Evolutionary conservation across 1,139 yeast species (phyloP).

Genomic region (Pichia sp.): DNA sequence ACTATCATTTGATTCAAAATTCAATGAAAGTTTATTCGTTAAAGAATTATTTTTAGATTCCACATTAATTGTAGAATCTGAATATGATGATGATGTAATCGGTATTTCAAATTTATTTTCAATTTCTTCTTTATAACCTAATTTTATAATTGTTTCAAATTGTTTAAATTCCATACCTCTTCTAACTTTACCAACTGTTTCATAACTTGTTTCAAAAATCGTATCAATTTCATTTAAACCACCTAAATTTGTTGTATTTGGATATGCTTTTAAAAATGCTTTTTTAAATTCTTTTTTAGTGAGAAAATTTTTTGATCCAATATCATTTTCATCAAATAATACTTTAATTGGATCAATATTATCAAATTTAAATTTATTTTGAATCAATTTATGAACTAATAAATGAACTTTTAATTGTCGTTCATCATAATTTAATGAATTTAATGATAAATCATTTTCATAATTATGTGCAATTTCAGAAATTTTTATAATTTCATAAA

Average conservation of each 20-base stretch:
- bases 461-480: slow-evolving; percentile 6
- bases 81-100: too few relatives aligned
- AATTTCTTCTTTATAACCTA: slow-evolving; percentile 8
- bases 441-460: neutral
- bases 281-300: slow-evolving; percentile 32
- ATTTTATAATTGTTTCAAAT: slow-evolving; percentile 19
- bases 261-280: slow-evolving; percentile 46
- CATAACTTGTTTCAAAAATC: slow-evolving; percentile 26
- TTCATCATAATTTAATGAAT: neutral
- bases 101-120: slow-evolving; percentile 10
- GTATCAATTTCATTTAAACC: slow-evolving; percentile 19
- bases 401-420: slow-evolving; percentile 4
- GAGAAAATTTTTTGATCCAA: slow-evolving; percentile 53
- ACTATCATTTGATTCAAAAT: neutral
- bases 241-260: slow-evolving; percentile 13
- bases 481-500: slow-evolving; percentile 9
- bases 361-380: slow-evolving; percentile 8
- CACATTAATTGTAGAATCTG: too few relatives aligned
- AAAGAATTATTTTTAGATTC: too few relatives aligned
- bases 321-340: slow-evolving; percentile 25
- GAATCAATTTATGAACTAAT: slow-evolving; percentile 12
- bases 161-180: slow-evolving; percentile 24
- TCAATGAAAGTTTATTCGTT: too few relatives aligned
- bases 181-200: slow-evolving; percentile 14
- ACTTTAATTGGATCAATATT: slow-evolving; percentile 12